Percentiles rank a stretch among this genome's conserved stretches.
phyloP scores from a whole-genome alignment of 176 grass and related monocot species.

The Phragmites australis region DNA sequence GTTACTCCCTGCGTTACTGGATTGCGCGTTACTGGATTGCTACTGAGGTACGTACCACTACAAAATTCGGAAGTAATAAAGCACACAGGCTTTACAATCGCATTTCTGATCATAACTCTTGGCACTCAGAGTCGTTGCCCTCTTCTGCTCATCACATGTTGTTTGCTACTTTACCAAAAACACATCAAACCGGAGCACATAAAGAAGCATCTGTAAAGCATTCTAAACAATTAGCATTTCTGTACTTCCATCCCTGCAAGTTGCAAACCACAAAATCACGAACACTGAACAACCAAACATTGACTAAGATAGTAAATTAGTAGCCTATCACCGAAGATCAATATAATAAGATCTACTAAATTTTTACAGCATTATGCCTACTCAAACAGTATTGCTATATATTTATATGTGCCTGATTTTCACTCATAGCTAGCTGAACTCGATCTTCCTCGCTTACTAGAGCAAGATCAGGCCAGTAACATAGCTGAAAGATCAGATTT shows the following conservation, averaged over 20 bases:
- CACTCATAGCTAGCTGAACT: constrained; percentile 27
- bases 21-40: neutral
- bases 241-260: neutral
- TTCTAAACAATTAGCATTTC: neutral
- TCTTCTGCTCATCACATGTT: constrained; percentile 15
- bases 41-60: neutral
- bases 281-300: neutral
- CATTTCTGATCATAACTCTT: neutral
- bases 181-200: constrained; percentile 12
- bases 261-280: neutral
- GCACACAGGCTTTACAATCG: neutral
- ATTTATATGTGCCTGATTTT: constrained; percentile 47
- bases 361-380: constrained; percentile 25
- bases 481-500: constrained; percentile 33
- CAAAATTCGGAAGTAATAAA: neutral
- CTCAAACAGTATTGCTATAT: constrained; percentile 35
- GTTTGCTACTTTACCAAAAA: constrained; percentile 2
- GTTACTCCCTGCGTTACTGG: too few relatives aligned
- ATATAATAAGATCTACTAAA: neutral
- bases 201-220: neutral
- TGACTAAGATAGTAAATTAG: neutral
- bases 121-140: neutral
- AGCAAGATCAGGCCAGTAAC: constrained; percentile 34
- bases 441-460: constrained; percentile 32
- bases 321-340: neutral